Base-by-base conservation (phyloP, 1,284 basidiomycete species). In the Porogramme epimiltina region DNA sequence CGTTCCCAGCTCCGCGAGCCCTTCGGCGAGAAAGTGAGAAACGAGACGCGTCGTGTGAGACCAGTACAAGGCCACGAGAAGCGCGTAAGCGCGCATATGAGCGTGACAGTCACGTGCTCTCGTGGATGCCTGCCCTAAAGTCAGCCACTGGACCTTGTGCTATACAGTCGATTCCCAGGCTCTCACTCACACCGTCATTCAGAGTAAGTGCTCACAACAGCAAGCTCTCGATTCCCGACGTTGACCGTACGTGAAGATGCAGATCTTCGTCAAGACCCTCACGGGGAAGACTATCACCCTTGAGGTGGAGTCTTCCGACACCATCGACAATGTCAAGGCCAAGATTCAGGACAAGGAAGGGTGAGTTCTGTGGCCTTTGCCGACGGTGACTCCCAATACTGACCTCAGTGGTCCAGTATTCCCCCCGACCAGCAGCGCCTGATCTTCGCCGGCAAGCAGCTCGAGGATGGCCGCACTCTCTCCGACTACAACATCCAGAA, bases 401-500 rank as follows among this genome's bases (percentile, higher is more conserved):
- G 42, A 62, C 46, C 4, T 24, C 19, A 46, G 45, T 25, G 33
- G 57, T 5, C 31, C 53, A 89, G 90, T 61, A 95, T 94, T 61
- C 93, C 93, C 58, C 93, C 93, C 60, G 93, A 95, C 76, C 93
- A 95, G 73, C 93, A 95, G 71, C 91, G 93, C 66, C 82, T 95
- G 62, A 96, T 96, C 76, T 96, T 95, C 64, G 93, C 91, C 60
- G 92, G 93, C 63, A 96, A 95, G 83, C 93, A 96, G 75, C 89
- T 98, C 63, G 95, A 97, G 77, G 95, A 98, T 73, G 95, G 95
- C 56, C 89, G 94, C 67, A 97, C 94, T 38, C 81, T 97, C 54
- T 88, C 82, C 65, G 95, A 97, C 79, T 97, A 97, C 81, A 96
- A 96, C 81, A 97, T 97, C 76, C 96, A 99, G 81, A 98, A 98